These are phyloP conservation scores for Cryptococcus sp. DNA, from an alignment of 1,284 basidiomycete species.

Conservation along the genomic window DNA sequence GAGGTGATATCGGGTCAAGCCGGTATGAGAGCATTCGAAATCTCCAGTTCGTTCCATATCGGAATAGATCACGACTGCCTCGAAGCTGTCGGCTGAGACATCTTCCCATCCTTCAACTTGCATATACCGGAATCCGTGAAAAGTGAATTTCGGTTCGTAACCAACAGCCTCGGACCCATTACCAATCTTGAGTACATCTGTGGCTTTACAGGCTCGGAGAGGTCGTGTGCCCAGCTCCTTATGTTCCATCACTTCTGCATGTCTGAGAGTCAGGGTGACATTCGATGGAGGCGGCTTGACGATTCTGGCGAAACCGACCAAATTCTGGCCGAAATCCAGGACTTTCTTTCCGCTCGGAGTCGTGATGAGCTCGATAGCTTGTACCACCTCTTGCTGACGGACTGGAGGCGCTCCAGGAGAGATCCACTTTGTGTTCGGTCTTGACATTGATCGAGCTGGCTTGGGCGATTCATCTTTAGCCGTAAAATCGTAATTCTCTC, in stretches of 20 bases:
- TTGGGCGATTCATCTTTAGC: not conserved
- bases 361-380: conserved; percentile 20
- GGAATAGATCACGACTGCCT: conserved; percentile 25
- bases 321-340: conserved; percentile 41
- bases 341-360: conserved; percentile 30
- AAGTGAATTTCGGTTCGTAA: conserved; percentile 24
- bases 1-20: conserved; percentile 19
- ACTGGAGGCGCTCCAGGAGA: conserved; percentile 29
- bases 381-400: conserved; percentile 14
- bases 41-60: conserved; percentile 26
- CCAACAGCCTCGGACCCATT: conserved; percentile 3
- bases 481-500: conserved; percentile 23
- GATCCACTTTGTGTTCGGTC: conserved; percentile 13
- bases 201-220: conserved; percentile 17
- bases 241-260: conserved; percentile 34
- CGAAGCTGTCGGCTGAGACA: conserved; percentile 7
- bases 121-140: conserved; percentile 27
- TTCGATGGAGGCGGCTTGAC: not conserved
- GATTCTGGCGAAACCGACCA: conserved; percentile 34
- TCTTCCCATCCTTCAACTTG: conserved; percentile 15
- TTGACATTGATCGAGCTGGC: conserved; percentile 5
- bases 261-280: conserved; percentile 13
- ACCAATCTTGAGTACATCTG: conserved; percentile 16
- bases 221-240: conserved; percentile 30
- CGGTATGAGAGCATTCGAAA: conserved; percentile 22